Conservation (phyloP, 441 rosid species). For the Rhodomyrtus psidioides region DNA sequence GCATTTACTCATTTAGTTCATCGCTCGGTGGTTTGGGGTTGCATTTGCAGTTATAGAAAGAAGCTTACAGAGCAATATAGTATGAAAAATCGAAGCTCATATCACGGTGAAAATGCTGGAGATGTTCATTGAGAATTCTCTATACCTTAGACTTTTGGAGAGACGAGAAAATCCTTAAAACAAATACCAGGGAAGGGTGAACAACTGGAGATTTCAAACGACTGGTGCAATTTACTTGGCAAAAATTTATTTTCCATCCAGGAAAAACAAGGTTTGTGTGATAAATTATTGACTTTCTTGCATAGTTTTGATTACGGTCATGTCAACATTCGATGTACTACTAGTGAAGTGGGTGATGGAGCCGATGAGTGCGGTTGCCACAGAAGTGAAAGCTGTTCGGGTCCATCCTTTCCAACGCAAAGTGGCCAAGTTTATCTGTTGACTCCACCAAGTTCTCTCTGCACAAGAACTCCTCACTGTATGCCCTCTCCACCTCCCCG, state of each 20-base stretch:
- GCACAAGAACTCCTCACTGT: constrained; percentile 10
- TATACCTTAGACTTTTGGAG: not conserved
- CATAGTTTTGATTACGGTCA: not conserved
- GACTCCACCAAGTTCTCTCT: constrained; percentile 9
- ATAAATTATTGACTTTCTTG: not conserved
- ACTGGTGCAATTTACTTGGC: not conserved
- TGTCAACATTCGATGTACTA: not conserved
- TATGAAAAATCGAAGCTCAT: not conserved
- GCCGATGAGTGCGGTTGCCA: not conserved
- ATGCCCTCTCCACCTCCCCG: constrained; percentile 9
- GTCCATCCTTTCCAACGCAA: constrained; percentile 6
- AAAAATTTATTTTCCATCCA: not conserved
- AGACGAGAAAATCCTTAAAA: not conserved
- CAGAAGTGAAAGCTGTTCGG: constrained; percentile 6
- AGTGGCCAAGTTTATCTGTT: constrained; percentile 4
- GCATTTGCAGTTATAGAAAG: not conserved
- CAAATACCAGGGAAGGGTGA: not conserved
- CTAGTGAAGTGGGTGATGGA: not conserved
- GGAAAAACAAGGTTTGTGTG: not conserved
- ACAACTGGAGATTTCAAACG: not conserved
- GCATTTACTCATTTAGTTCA: not conserved
- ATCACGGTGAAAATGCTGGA: not conserved
- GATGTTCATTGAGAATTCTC: not conserved
- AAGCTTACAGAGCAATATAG: not conserved
- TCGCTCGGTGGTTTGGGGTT: not conserved